Conservation (phyloP, 495 filamentous ascomycete genomes). For the Xylaria curta region DNA sequence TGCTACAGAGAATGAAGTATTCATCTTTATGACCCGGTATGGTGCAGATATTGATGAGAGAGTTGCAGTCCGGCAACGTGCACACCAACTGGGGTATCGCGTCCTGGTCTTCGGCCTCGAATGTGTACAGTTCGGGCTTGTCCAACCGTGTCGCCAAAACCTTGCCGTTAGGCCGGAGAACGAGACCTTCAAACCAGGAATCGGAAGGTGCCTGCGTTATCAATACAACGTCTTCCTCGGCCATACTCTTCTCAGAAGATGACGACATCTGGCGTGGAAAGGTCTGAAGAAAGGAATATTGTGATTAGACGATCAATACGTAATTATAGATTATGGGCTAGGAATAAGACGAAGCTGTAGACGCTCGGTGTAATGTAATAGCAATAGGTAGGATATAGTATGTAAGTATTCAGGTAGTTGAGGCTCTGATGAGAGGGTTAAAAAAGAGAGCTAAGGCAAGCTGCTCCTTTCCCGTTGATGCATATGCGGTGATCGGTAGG, state of each 20-base stretch:
- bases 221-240: constrained; percentile 37
- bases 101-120: constrained; percentile 34
- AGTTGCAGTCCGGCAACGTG: constrained; percentile 38
- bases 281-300: neutral
- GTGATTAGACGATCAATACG: neutral
- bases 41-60: constrained; percentile 35
- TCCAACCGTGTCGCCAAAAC: constrained; percentile 39
- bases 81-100: constrained; percentile 33
- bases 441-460: constrained; percentile 12
- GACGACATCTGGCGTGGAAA: neutral
- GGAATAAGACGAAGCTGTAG: neutral
- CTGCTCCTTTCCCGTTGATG: constrained; percentile 12
- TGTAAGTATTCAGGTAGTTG: constrained; percentile 6
- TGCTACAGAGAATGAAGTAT: constrained; percentile 34
- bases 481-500: constrained; percentile 18
- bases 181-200: constrained; percentile 41
- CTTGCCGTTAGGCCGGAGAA: constrained; percentile 39
- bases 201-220: constrained; percentile 42
- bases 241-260: constrained; percentile 11
- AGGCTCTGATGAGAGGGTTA: constrained; percentile 19
- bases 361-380: neutral
- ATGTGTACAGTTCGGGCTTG: constrained; percentile 41
- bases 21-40: constrained; percentile 36
- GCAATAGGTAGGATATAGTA: neutral
- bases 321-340: neutral